phyloP scores from a whole-genome alignment of 2,329 filamentous ascomycete genomes.

The Ophiocordyceps camponoti-floridani region DNA sequence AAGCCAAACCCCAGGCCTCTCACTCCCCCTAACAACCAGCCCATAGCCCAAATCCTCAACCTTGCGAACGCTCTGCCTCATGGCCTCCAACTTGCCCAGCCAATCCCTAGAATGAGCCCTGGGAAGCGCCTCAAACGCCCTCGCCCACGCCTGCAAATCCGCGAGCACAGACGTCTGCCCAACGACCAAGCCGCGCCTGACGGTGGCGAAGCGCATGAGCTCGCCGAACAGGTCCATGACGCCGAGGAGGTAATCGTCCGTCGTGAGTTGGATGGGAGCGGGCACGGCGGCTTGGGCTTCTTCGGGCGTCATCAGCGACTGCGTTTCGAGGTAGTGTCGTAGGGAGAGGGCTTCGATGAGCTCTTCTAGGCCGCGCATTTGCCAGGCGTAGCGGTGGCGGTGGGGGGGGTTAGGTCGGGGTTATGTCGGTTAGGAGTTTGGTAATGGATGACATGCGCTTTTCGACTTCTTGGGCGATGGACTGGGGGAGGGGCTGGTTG shows the following conservation, averaged over 20 bases:
- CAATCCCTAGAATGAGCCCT: conserved; percentile 39
- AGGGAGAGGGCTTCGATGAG: conserved; percentile 87
- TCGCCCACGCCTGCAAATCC: conserved; percentile 65
- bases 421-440: no score
- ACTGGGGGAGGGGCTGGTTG: conserved; percentile 44
- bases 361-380: conserved; percentile 80
- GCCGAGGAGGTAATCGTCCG: conserved; percentile 77
- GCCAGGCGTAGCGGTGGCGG: conserved; percentile 60
- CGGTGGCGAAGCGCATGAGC: conserved; percentile 92
- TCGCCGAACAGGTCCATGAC: conserved; percentile 90
- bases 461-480: conserved; percentile 45
- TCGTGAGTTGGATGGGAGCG: conserved; percentile 44
- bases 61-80: conserved; percentile 80
- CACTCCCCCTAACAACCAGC: conserved; percentile 68
- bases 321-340: conserved; percentile 65
- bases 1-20: conserved; percentile 82
- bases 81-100: conserved; percentile 67
- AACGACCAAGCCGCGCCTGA: conserved; percentile 33
- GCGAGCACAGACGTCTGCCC: conserved; percentile 43
- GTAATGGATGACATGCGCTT: no score
- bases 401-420: conserved; percentile 72
- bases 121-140: conserved; percentile 56
- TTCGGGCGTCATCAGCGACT: conserved; percentile 52
- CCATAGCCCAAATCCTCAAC: conserved; percentile 85
- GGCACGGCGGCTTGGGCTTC: conserved; percentile 35